A percentile compares a stretch with the other conserved stretches of the same genome.
Evolutionary conservation across 2,329 filamentous ascomycete species (phyloP).

Genomic region (Neopestalotiopsis rosae): DNA sequence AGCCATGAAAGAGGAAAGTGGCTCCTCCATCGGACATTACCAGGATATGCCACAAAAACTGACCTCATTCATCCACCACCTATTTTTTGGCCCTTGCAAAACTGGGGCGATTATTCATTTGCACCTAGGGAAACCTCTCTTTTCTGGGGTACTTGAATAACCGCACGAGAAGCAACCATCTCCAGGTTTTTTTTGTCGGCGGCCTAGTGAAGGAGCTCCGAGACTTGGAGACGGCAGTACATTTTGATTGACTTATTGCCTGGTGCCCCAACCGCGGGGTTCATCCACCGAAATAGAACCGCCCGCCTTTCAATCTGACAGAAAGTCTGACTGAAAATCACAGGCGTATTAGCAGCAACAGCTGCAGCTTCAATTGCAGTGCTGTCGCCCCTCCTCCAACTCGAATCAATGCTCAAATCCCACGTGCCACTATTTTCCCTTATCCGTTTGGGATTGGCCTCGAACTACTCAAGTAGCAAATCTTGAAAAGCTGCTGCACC

Average conservation of each 20-base stretch:
- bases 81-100: background rate
- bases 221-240: background rate
- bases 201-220: background rate
- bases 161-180: background rate
- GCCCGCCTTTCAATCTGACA: background rate
- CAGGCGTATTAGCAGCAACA: too few relatives aligned
- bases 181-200: background rate
- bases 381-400: background rate
- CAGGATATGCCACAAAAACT: background rate
- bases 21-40: background rate
- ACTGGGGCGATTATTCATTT: background rate
- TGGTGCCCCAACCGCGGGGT: background rate
- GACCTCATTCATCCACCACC: background rate
- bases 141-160: constrained; percentile 3
- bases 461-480: background rate
- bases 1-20: background rate
- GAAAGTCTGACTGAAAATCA: background rate
- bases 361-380: background rate
- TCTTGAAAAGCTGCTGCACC: background rate
- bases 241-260: background rate
- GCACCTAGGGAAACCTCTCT: background rate
- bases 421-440: background rate
- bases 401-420: background rate
- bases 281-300: background rate
- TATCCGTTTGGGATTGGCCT: background rate